Percentiles rank a stretch among this genome's conserved stretches.
phyloP scores from a whole-genome alignment of 2,329 filamentous ascomycete genomes.

The Fusarium haematococcum region DNA sequence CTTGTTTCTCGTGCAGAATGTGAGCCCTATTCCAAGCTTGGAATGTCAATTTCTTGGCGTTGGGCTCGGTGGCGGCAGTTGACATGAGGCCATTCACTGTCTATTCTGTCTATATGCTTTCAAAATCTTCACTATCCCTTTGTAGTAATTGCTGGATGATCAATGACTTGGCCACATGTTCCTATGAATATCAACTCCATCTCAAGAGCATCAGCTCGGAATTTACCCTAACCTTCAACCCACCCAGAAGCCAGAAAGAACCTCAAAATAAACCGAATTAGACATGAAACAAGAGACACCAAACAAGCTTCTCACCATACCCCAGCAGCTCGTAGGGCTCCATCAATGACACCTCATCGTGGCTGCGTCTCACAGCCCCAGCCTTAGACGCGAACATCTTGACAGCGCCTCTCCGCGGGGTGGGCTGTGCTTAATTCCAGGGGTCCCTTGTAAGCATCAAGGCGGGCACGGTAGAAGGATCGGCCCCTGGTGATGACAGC shows the following conservation, averaged over 20 bases:
- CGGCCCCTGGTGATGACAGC: conserved; percentile 3
- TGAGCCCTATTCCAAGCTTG: neutral
- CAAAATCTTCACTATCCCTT: neutral
- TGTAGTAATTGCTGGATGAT: no score
- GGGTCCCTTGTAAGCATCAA: conserved; percentile 7
- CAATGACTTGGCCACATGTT: neutral
- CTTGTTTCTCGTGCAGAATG: neutral
- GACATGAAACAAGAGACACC: neutral
- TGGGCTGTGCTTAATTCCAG: neutral
- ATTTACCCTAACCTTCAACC: neutral
- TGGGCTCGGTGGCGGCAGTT: neutral
- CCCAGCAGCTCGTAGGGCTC: neutral
- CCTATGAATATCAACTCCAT: neutral
- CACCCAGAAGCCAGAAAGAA: neutral
- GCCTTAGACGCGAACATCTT: neutral
- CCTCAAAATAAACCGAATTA: neutral
- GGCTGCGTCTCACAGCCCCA: conserved; percentile 2
- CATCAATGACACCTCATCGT: neutral
- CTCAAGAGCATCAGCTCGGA: neutral
- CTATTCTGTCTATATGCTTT: no score
- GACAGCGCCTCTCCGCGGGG: neutral
- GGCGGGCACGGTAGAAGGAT: neutral
- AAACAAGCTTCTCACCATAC: neutral
- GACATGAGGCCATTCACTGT: neutral
- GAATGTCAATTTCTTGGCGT: neutral